Percentiles rank a stretch among this genome's conserved stretches.
Conservation (phyloP, 345 rosid genomes). For the Arabis hirsuta region DNA sequence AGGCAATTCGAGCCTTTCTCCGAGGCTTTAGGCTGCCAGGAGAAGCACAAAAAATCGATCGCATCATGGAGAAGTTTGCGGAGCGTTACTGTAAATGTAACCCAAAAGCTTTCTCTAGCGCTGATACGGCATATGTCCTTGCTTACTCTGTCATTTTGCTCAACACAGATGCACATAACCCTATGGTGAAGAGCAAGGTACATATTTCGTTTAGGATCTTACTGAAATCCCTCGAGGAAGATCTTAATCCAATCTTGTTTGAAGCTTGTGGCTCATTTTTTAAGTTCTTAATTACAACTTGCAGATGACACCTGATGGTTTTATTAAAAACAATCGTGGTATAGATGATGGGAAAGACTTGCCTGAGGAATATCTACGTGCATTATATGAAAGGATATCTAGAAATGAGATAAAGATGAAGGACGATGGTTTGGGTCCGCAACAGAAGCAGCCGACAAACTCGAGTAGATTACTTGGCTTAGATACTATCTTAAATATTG, state of each 20-base stretch:
- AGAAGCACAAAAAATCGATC: constrained; percentile 98
- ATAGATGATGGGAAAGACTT: constrained; percentile 99
- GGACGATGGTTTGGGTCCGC: constrained; percentile 79
- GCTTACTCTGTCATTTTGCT: constrained; percentile 98
- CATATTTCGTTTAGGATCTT: constrained; percentile 21
- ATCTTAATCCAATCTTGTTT: constrained; percentile 33
- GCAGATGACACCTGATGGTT: constrained; percentile 99
- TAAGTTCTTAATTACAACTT: constrained; percentile 38
- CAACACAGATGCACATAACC: constrained; percentile 98
- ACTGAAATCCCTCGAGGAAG: constrained; percentile 9
- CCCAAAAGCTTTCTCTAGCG: constrained; percentile 89
- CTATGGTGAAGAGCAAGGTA: constrained; percentile 98
- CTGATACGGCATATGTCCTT: constrained; percentile 98
- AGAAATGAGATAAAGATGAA: constrained; percentile 99
- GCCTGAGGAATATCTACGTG: constrained; percentile 88
- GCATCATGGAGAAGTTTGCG: constrained; percentile 98
- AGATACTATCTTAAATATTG: constrained; percentile 94
- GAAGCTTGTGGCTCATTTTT: constrained; percentile 37
- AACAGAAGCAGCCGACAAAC: constrained; percentile 78
- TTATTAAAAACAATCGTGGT: constrained; percentile 95
- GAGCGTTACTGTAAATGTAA: constrained; percentile 98
- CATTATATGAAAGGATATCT: constrained; percentile 89
- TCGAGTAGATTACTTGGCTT: constrained; percentile 85
- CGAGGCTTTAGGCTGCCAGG: constrained; percentile 98
- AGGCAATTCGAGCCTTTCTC: constrained; percentile 85